Conservation (phyloP, 768 basidiomycete genomes). For the Lactarius sp. region DNA sequence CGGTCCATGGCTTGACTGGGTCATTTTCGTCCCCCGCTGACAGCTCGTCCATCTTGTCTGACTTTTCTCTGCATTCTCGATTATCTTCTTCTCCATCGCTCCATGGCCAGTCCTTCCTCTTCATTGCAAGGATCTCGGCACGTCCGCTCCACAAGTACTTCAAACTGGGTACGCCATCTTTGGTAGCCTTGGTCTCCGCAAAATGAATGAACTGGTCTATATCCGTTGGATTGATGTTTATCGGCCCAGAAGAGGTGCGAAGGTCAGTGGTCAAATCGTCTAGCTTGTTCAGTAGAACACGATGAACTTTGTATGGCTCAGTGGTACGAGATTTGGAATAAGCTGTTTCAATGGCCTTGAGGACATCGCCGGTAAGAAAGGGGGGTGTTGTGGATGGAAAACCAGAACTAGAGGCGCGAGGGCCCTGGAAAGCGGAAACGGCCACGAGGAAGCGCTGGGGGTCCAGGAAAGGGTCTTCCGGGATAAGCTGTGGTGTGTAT, state of each 20-base stretch:
- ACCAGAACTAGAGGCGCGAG: conserved; percentile 16
- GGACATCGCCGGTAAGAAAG: conserved; percentile 42
- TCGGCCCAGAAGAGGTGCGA: conserved; percentile 28
- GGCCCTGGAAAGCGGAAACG: conserved; percentile 35
- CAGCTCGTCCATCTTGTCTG: conserved; percentile 30
- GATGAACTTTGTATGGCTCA: conserved; percentile 58
- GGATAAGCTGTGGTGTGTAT: conserved; percentile 35
- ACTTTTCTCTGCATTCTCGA: conserved; percentile 32
- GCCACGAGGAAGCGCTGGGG: conserved; percentile 53
- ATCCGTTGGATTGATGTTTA: conserved; percentile 37
- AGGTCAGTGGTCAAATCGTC: conserved; percentile 46
- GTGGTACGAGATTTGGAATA: conserved; percentile 44
- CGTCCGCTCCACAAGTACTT: conserved; percentile 37
- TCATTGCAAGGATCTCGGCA: conserved; percentile 30
- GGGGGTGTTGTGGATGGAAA: conserved; percentile 11
- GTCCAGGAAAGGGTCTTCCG: conserved; percentile 77
- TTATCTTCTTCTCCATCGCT: conserved; percentile 37
- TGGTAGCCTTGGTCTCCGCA: conserved; percentile 34
- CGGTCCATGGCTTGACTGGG: conserved; percentile 30
- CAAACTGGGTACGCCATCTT: conserved; percentile 34
- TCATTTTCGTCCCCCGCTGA: conserved; percentile 30
- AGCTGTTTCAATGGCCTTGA: conserved; percentile 43
- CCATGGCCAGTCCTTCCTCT: conserved; percentile 35
- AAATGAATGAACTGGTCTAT: conserved; percentile 47
- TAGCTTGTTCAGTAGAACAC: conserved; percentile 55